Evolutionary conservation across 1,284 basidiomycete genomes (phyloP).

Genomic region (Veloporphyrellus conicus): DNA sequence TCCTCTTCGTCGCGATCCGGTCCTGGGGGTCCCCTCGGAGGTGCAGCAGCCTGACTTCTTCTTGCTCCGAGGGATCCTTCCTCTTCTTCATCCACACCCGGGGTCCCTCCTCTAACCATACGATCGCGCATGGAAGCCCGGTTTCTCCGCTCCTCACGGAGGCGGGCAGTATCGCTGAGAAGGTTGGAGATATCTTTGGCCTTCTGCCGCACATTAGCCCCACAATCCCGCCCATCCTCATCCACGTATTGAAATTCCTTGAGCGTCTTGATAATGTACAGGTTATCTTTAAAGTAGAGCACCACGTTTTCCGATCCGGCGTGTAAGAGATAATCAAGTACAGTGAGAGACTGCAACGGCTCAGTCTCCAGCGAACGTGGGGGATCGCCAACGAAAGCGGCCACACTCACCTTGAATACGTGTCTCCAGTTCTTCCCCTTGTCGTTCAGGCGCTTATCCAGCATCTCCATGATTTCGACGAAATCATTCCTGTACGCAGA

Average conservation of each 20-base stretch:
- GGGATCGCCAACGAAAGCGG: neutral
- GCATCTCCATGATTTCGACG: conserved; percentile 99
- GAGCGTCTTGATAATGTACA: conserved; percentile 98
- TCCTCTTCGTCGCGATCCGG: conserved; percentile 73
- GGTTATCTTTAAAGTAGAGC: conserved; percentile 96
- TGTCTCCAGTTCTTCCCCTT: conserved; percentile 99
- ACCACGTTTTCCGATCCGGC: conserved; percentile 98
- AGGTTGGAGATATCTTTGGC: conserved; percentile 99
- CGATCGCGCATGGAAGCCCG: conserved; percentile 93
- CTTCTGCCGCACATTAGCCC: conserved; percentile 97
- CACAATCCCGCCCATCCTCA: conserved; percentile 95
- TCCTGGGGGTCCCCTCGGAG: conserved; percentile 37
- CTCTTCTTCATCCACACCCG: conserved; percentile 45
- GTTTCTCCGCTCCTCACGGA: conserved; percentile 81
- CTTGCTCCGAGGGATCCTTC: conserved; percentile 45
- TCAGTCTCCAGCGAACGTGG: conserved; percentile 10
- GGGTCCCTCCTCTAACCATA: conserved; percentile 71
- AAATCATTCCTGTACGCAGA: conserved; percentile 76
- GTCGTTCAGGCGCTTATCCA: conserved; percentile 98
- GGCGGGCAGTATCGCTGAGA: conserved; percentile 82
- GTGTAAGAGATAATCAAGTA: conserved; percentile 95
- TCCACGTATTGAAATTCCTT: conserved; percentile 99
- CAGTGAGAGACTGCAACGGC: conserved; percentile 74
- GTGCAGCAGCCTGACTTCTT: conserved; percentile 22
- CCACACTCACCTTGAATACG: conserved; percentile 83